A percentile compares a stretch with the other conserved stretches of the same genome.
Evolutionary conservation across 2,329 filamentous ascomycete species (phyloP).

Genomic region (Xylaria sp.): DNA sequence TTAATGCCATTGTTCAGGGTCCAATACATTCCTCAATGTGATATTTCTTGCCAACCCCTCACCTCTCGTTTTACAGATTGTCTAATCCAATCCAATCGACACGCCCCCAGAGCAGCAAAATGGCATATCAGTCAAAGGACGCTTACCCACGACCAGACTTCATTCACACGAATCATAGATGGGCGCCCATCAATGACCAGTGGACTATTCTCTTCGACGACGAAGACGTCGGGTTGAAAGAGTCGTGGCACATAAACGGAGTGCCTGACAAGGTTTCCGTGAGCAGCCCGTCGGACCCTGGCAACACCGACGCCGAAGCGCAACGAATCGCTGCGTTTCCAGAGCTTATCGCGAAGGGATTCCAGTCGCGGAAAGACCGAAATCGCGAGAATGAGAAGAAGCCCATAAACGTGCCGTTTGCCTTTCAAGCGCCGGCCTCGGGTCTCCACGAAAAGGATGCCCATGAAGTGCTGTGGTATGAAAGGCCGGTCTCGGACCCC

Average conservation of each 20-base stretch:
- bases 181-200: conserved; percentile 69
- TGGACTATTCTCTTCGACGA: conserved; percentile 76
- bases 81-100: background rate
- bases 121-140: conserved; percentile 48
- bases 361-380: conserved; percentile 47
- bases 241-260: conserved; percentile 64
- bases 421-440: conserved; percentile 72
- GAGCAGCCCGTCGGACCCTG: conserved; percentile 34
- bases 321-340: conserved; percentile 62
- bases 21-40: conserved; percentile 6
- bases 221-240: conserved; percentile 63
- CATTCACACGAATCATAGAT: conserved; percentile 63
- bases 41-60: conserved; percentile 2
- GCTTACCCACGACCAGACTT: conserved; percentile 74
- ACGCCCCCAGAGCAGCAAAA: conserved; percentile 26
- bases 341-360: conserved; percentile 59
- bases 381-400: conserved; percentile 56
- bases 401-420: conserved; percentile 71
- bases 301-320: conserved; percentile 48
- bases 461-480: conserved; percentile 76
- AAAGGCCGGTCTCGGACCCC: conserved; percentile 62
- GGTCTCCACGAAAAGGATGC: conserved; percentile 69
- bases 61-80: conserved; percentile 14
- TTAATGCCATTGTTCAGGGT: conserved; percentile 7
- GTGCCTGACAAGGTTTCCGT: conserved; percentile 57